Percentiles rank a stretch among this genome's conserved stretches.
Evolutionary conservation across 805 yeast species (phyloP).

Genomic region (Candida koratica): DNA sequence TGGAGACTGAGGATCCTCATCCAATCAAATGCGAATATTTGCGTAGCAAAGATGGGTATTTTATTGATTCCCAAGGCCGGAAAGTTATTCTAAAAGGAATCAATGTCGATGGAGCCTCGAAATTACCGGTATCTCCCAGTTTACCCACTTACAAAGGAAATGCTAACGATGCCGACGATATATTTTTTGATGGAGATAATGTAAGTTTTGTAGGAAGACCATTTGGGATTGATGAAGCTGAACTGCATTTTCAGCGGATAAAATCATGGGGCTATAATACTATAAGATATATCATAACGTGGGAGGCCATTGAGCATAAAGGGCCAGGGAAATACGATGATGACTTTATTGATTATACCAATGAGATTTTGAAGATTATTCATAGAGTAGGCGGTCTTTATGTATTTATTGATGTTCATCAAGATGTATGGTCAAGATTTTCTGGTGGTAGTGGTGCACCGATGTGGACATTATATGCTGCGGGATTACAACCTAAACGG

Average conservation of each 20-base stretch:
- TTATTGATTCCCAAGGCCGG: constrained; percentile 56
- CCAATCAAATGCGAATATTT: constrained; percentile 21
- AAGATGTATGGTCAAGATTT: constrained; percentile 89
- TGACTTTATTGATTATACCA: constrained; percentile 67
- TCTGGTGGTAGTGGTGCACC: constrained; percentile 95
- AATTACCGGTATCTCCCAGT: constrained; percentile 60
- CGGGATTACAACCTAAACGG: constrained; percentile 77
- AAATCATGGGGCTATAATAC: constrained; percentile 80
- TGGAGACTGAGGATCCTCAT: constrained; percentile 1
- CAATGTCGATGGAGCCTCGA: constrained; percentile 72
- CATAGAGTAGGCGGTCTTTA: constrained; percentile 66
- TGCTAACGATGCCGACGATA: constrained; percentile 30
- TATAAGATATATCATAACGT: constrained; percentile 70
- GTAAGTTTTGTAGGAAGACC: constrained; percentile 86
- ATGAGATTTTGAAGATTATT: constrained; percentile 55
- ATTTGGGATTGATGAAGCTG: constrained; percentile 70
- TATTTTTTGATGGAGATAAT: constrained; percentile 65
- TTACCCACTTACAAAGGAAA: constrained; percentile 41
- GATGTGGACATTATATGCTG: constrained; percentile 85
- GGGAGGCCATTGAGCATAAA: constrained; percentile 90
- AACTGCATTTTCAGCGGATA: constrained; percentile 61
- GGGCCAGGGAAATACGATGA: constrained; percentile 85
- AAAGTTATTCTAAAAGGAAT: constrained; percentile 71
- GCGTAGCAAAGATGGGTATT: constrained; percentile 44
- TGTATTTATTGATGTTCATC: constrained; percentile 84